Evolutionary conservation across 257 asterid genomes (phyloP).

Genomic region (Solanum appendiculatum): DNA sequence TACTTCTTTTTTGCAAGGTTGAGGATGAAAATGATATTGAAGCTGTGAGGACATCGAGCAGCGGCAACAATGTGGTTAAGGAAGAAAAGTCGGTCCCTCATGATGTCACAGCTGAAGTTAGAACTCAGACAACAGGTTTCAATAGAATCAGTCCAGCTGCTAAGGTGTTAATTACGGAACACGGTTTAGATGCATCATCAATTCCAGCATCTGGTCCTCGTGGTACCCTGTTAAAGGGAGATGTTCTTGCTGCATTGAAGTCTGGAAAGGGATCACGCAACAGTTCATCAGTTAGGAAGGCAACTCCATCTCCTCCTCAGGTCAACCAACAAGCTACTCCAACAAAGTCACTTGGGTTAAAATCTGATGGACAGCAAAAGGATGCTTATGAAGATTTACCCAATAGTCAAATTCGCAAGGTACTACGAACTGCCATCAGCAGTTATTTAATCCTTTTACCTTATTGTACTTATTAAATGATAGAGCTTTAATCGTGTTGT

Average conservation of each 20-base stretch:
- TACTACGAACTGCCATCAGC: slow-evolving; percentile 3
- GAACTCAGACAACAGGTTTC: slow-evolving; percentile 36
- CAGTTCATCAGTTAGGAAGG: slow-evolving; percentile 33
- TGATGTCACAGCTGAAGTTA: slow-evolving; percentile 27
- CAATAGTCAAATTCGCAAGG: slow-evolving; percentile 98
- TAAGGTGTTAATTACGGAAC: slow-evolving; percentile 63
- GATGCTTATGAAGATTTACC: slow-evolving; percentile 74
- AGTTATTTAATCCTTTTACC: background rate
- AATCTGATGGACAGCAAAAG: slow-evolving; percentile 33
- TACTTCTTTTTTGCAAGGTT: slow-evolving; percentile 48
- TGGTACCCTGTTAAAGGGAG: slow-evolving; percentile 93
- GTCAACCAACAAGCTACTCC: slow-evolving; percentile 33
- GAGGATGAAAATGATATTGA: slow-evolving; percentile 86
- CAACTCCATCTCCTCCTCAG: slow-evolving; percentile 29
- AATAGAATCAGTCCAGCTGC: slow-evolving; percentile 91
- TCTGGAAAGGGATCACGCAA: slow-evolving; percentile 63
- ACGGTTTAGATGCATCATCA: slow-evolving; percentile 73
- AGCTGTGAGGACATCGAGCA: slow-evolving; percentile 50
- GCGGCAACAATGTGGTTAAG: slow-evolving; percentile 30
- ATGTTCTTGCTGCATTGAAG: slow-evolving; percentile 82
- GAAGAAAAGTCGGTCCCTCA: slow-evolving; percentile 36
- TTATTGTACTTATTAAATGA: background rate
- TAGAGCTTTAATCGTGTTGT: background rate
- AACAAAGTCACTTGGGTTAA: slow-evolving; percentile 25
- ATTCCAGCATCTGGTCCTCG: slow-evolving; percentile 90